Evolutionary conservation across 495 filamentous ascomycete genomes (phyloP), one percentile per base, ranked within the genome.

Genomic region (Bryoglossum gracile): DNA sequence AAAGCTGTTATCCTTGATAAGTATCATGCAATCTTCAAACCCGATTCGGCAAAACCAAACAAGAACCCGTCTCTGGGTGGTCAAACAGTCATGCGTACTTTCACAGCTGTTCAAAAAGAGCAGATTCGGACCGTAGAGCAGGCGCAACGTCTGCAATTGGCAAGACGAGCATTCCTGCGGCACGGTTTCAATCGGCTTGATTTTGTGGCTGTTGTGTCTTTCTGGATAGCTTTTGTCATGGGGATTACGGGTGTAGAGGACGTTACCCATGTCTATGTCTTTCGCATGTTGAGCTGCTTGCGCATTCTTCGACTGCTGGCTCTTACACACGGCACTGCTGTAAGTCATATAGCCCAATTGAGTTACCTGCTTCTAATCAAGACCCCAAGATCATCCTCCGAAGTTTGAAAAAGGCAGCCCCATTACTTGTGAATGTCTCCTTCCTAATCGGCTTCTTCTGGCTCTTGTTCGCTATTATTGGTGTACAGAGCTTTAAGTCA

Each of bases 401-500:
- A 62, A 96, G 91, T 75, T 67, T 99, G 37, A 97, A 97, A 62
- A 91, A 95, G 61, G 90, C 92, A 3, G 87, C 90, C 0, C 92
- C 92, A 13, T 70, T 95, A 36, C 81, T 99, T n/a, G 82, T 94
- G 30, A 86, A 95, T 53, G 94, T 99, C 26, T 89, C 87, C 4
- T 94, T 99, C 60, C 72, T 99, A 13, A 94, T 99, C 62, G 82
- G 88, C 21, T 99, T 99, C 68, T 99, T 99, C 63, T 99, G 92
- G 92, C 82, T 99, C 35, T 71, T 99, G 6, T 99, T 99, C 67
- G 94, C 91, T 23, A 94, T 99, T 54, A 78, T 97, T 35, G 92
- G 94, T 1, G 83, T 97, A 13, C 92, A 99, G 65, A 92, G 85
- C 65, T 99, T 99, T 76, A 99, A 99, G 65, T 86, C 89, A 6